Evolutionary conservation across 2,329 filamentous ascomycete genomes (phyloP), one percentile per base, ranked within the genome.

Genomic region (Didymella arachidicola): DNA sequence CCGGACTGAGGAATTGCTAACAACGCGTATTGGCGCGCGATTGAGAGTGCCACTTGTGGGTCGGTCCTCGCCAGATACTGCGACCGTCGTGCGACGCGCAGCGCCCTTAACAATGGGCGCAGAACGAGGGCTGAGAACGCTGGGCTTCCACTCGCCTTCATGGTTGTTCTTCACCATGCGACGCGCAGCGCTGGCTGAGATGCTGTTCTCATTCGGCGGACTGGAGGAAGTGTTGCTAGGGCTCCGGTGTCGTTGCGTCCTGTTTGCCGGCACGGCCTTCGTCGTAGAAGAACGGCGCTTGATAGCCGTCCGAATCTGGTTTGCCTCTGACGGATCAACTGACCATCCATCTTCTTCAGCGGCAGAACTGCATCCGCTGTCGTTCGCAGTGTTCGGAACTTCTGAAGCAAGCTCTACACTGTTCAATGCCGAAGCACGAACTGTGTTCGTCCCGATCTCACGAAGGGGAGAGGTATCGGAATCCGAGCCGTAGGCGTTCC

Each of bases 111-210:
- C 81, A 27, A 89, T 81, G 1, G 86, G 83, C 18, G 85, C 79
- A 66, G 81, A 82, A 32, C 87, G 80, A 27, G 88, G 88, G 64
- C 86, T 87, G 48, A 90, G 77, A 14, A 90, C 86, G 56, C 82
- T 85, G 38, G 78, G 77, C 59, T 83, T 83, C 68, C 79, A 80
- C 18, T 84, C 82, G 47, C 81, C 79, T 41, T 85, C 84, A 64
- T 85, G 86, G 30, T 87, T 84, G 46, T 81, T 83, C 70, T 84
- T 87, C 38, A 87, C 84, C 86, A 90, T 89, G 14, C 88, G 81
- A 42, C 88, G 81, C 26, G 88, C 87, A 61, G 89, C 87, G 53
- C 84, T 83, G 25, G 87, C 86, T 0, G 86, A 88, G 74, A 88
- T 80, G 7, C 79, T 78, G 57, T 83, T 85, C 64, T 87, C 84